Evolutionary conservation across 768 basidiomycete genomes (phyloP).

Genomic region (Lactarius quietus): DNA sequence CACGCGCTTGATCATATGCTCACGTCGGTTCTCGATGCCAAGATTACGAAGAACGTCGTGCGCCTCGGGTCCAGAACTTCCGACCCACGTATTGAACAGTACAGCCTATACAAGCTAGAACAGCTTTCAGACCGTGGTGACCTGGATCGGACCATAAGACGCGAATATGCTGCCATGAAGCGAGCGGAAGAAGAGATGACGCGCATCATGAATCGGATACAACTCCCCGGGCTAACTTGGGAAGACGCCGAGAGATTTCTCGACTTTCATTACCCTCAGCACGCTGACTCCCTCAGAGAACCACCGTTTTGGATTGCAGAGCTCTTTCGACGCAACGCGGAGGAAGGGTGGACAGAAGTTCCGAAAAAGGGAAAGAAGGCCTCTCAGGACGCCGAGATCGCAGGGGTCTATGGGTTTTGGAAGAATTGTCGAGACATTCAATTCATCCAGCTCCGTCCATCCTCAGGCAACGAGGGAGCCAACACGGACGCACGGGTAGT

Average conservation of each 20-base stretch:
- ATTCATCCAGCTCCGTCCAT: constrained; percentile 13
- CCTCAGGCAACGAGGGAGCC: background rate
- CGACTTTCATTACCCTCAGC: constrained; percentile 45
- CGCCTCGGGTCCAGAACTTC: constrained; percentile 62
- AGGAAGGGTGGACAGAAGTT: constrained; percentile 19
- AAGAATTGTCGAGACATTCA: constrained; percentile 18
- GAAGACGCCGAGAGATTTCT: constrained; percentile 43
- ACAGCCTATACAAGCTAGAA: constrained; percentile 59
- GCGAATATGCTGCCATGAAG: constrained; percentile 42
- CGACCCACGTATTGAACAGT: constrained; percentile 56
- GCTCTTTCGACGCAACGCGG: background rate
- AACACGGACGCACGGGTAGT: constrained; percentile 12
- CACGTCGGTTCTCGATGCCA: constrained; percentile 56
- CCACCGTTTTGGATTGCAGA: constrained; percentile 38
- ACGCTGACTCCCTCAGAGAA: constrained; percentile 38
- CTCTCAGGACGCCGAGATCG: background rate
- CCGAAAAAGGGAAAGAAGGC: constrained; percentile 6
- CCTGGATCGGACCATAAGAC: constrained; percentile 36
- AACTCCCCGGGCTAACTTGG: constrained; percentile 16
- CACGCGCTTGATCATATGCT: constrained; percentile 78
- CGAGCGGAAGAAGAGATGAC: constrained; percentile 44
- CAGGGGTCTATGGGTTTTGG: constrained; percentile 25
- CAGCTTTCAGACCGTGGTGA: constrained; percentile 39
- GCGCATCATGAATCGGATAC: constrained; percentile 39
- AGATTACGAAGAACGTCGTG: constrained; percentile 60